These are phyloP conservation scores for Termitomyces sp. DNA, from an alignment of 1,284 basidiomycete species.

Conservation along the genomic window DNA sequence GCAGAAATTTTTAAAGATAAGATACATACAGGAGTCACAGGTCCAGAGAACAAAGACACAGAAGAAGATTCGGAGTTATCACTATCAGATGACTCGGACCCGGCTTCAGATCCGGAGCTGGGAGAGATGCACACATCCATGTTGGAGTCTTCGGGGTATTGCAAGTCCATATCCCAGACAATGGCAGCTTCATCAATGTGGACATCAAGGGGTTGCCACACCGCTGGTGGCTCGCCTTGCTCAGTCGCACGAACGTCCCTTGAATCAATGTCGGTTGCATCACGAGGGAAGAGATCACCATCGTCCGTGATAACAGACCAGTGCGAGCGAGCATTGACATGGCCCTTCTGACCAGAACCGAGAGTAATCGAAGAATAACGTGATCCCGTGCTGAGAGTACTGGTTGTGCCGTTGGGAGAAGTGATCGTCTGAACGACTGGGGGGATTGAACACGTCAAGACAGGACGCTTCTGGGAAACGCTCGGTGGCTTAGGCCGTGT, in stretches of 20 bases:
- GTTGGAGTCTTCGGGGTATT: constrained; percentile 12
- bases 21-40: constrained; percentile 24
- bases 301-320: constrained; percentile 9
- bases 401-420: constrained; percentile 18
- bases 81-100: constrained; percentile 10
- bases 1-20: not conserved
- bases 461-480: constrained; percentile 7
- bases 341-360: constrained; percentile 3
- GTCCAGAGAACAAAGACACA: constrained; percentile 18
- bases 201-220: constrained; percentile 20
- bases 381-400: constrained; percentile 12
- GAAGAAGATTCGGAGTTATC: constrained; percentile 6
- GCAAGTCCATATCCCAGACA: constrained; percentile 20
- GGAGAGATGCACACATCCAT: constrained; percentile 16
- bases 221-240: constrained; percentile 1
- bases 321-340: constrained; percentile 2
- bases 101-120: constrained; percentile 12
- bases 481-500: not conserved
- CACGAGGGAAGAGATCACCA: constrained; percentile 10
- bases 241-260: constrained; percentile 9
- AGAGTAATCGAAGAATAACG: constrained; percentile 9
- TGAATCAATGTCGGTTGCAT: constrained; percentile 15
- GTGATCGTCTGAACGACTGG: constrained; percentile 16
- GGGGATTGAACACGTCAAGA: constrained; percentile 13
- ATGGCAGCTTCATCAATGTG: constrained; percentile 21